Conservation (phyloP, 306 rosid species). For the Castanea sativa region DNA sequence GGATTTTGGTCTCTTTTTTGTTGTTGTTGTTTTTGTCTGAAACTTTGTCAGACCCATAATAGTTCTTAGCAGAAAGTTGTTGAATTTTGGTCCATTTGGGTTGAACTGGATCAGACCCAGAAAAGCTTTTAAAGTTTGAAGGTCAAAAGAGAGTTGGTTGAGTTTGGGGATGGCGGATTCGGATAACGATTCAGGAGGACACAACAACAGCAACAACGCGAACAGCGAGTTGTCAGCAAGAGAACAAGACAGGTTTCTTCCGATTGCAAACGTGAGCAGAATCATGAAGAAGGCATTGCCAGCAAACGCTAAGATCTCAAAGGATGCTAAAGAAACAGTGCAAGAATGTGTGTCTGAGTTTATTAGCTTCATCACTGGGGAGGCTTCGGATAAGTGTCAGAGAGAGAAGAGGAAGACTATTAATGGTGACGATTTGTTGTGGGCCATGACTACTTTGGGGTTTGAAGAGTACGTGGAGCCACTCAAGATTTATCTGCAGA, state of each 20-base stretch:
- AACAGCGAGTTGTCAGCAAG: conserved; percentile 41
- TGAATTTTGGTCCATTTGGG: neutral
- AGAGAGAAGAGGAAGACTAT: conserved; percentile 72
- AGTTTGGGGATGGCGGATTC: conserved; percentile 57
- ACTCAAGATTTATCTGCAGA: conserved; percentile 54
- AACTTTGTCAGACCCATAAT: neutral
- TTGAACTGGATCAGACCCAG: neutral
- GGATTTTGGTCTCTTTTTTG: neutral
- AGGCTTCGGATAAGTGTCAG: conserved; percentile 74
- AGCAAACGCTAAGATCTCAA: conserved; percentile 71
- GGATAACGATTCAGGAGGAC: conserved; percentile 69
- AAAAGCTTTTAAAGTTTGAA: neutral
- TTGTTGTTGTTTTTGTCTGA: neutral
- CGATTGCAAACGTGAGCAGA: conserved; percentile 75
- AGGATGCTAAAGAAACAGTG: conserved; percentile 67
- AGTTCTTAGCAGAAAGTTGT: neutral
- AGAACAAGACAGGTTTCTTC: conserved; percentile 63
- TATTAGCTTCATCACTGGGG: conserved; percentile 66
- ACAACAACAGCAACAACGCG: conserved; percentile 31
- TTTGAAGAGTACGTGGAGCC: conserved; percentile 70
- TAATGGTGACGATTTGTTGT: conserved; percentile 64
- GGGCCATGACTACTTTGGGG: conserved; percentile 72
- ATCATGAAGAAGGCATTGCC: conserved; percentile 76
- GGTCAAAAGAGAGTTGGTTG: neutral
- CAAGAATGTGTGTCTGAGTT: conserved; percentile 71